Evolutionary conservation across 140 eudicot genomes (phyloP), one percentile per base, ranked within the genome.

Genomic region (Flaveria floridana): DNA sequence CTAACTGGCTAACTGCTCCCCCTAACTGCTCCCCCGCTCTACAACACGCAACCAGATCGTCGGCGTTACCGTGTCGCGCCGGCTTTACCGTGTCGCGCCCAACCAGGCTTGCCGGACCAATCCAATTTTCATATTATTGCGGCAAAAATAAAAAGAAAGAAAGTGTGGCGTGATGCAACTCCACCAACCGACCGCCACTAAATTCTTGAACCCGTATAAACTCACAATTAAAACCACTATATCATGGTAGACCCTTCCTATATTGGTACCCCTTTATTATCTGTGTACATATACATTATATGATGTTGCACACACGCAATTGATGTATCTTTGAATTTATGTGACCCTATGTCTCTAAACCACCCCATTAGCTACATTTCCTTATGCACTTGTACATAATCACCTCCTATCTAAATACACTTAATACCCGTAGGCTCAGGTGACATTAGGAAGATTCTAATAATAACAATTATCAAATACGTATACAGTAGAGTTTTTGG

Each of bases 151-250:
- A 34, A 34, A 34, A 1, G 0, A 44, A 61, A 61, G 20, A 39
- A 25, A 61, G 67, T 1, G 14, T 61, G 41, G 20, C 12, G 67
- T 12, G 67, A 61, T 61, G 20, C 67, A 61, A 61, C 67, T 23
- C 42, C 13, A 61, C 42, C 67, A 61, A 61, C 67, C 44, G 67
- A 61, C 67, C 44, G 42, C 67, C 67, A 61, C 67, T 61, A 7
- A 61, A 12, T 23, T 61, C 67, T 13, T 61, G 67, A 61, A 61
- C 44, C 20, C 67, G 9, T 61, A 61, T 61, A 25, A 61, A 23
- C 37, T 59, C 16, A 16, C 16, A 21, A 59, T 3, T 25, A 18
- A 9, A 58, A 61, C 66, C 66, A 61, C 26, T 61, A 61, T 58
- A 58, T 44, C 50, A 19, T 56, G 63, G 63, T 56, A 56, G 63